phyloP scores from a whole-genome alignment of 163 green algal species.

The Scenedesmus sp. region DNA sequence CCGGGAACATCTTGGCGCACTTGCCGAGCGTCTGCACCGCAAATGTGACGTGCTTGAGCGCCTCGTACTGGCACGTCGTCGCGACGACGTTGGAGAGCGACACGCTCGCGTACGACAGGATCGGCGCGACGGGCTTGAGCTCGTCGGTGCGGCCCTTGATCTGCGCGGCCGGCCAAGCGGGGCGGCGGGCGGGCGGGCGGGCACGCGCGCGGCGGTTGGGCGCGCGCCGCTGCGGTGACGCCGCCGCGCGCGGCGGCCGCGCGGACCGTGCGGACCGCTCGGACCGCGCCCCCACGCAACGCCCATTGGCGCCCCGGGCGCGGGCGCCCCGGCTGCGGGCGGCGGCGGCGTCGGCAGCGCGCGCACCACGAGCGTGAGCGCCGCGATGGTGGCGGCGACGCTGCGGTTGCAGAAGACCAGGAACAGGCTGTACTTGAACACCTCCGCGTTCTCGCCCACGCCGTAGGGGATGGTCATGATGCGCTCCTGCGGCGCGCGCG shows the following conservation, averaged over 20 bases:
- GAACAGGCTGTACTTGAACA: slow-evolving; percentile 91
- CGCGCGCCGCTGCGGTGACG: no score
- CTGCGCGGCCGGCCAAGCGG: slow-evolving; percentile 20
- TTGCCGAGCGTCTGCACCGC: slow-evolving; percentile 96
- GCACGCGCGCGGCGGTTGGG: no score
- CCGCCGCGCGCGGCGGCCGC: no score
- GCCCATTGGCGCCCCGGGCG: no score
- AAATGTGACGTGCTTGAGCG: slow-evolving; percentile 97
- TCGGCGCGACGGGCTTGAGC: slow-evolving; percentile 74
- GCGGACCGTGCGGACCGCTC: no score
- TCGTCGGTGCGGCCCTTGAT: slow-evolving; percentile 56
- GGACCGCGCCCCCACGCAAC: no score
- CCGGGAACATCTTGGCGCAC: slow-evolving; percentile 89
- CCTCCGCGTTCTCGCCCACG: slow-evolving; percentile 67
- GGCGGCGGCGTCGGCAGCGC: no score
- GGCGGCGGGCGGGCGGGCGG: neutral
- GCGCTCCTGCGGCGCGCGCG: slow-evolving; percentile 77
- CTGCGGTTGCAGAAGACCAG: slow-evolving; percentile 95
- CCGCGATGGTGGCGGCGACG: slow-evolving; percentile 69
- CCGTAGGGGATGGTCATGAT: slow-evolving; percentile 95
- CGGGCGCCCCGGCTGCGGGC: no score
- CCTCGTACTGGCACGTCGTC: slow-evolving; percentile 98
- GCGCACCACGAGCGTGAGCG: slow-evolving; percentile 59
- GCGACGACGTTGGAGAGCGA: slow-evolving; percentile 89
- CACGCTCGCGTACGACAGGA: slow-evolving; percentile 87